Evolutionary conservation across 441 rosid species (phyloP), one percentile per base, ranked within the genome.

Genomic region (Omphalea diandra): DNA sequence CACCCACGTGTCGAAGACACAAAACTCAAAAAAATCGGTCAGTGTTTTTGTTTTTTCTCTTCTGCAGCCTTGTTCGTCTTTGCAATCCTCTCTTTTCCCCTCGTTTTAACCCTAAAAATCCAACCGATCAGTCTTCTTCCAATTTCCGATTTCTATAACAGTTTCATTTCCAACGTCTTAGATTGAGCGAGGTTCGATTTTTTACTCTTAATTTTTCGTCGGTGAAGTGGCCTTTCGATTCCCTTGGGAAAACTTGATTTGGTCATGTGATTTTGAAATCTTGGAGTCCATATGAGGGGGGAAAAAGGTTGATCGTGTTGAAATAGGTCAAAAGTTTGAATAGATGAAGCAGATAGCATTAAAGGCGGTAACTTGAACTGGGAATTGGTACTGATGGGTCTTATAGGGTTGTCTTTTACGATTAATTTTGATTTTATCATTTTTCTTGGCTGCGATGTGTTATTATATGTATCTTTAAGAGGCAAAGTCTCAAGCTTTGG

Each of bases 1-100:
- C 67, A 70, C 60, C 70, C 52, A 36, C 62, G 61, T 56, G 70
- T 74, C 41, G 1, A 3, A 63, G 49, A 9, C 27, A 5, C 49
- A 52, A 7, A 20, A 5, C 62, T 54, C 60, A 3, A 15, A 15
- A 49, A 29, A n/a, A n/a, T n/a, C n/a, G n/a, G n/a, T n/a, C 26
- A 0, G 5, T 47, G 27, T 3, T 5, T 4, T 31, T 1, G 5
- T 17, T 1, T 33, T 44, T 49, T 20, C 0, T 26, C 2, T 20
- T 55, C 31, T 31, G 10, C 14, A 11, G 26, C 20, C 35, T 10
- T 40, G 7, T 49, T n/a, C 29, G n/a, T n/a, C n/a, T n/a, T n/a
- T n/a, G 2, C 24, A 10, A n/a, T 33, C 1, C 4, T 40, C 53
- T 17, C 41, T 26, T 15, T 7, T 35, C 7, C 12, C 4, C 54